These are phyloP conservation scores for Ogataea pini DNA, from an alignment of 805 yeast species.

Conservation along the genomic window DNA sequence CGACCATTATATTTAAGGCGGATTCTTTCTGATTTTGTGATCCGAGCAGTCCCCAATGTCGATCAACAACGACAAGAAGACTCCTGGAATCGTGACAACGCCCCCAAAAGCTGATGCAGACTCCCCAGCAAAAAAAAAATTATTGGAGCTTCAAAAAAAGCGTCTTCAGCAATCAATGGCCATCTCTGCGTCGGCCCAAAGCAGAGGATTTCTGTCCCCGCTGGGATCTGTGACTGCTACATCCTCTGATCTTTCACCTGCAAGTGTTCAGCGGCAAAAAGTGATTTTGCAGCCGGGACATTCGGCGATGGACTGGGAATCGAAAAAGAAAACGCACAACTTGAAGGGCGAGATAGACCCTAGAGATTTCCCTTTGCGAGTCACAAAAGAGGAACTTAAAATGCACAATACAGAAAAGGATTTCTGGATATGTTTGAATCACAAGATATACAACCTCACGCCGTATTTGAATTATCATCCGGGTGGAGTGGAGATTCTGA, in stretches of 20 bases:
- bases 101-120: background rate
- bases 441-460: slow-evolving; percentile 84
- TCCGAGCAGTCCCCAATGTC: background rate
- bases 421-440: slow-evolving; percentile 82
- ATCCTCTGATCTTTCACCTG: slow-evolving; percentile 9
- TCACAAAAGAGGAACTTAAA: slow-evolving; percentile 57
- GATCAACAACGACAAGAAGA: background rate
- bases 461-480: slow-evolving; percentile 87
- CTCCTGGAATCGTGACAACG: slow-evolving; percentile 9
- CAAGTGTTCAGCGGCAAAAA: slow-evolving; percentile 41
- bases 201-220: slow-evolving; percentile 17
- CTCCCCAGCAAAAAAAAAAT: slow-evolving; percentile 10
- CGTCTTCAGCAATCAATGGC: slow-evolving; percentile 11
- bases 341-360: slow-evolving; percentile 52
- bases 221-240: slow-evolving; percentile 11
- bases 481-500: slow-evolving; percentile 80
- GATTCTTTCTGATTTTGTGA: background rate
- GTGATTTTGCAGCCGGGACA: slow-evolving; percentile 74
- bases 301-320: slow-evolving; percentile 88
- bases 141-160: slow-evolving; percentile 12
- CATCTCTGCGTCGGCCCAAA: slow-evolving; percentile 8
- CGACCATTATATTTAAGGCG: no score
- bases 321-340: slow-evolving; percentile 48
- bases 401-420: slow-evolving; percentile 63
- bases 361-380: slow-evolving; percentile 50